Percentiles rank a stretch among this genome's conserved stretches.
Conservation (phyloP, 805 yeast species). For the Yarrowia alimentaria region DNA sequence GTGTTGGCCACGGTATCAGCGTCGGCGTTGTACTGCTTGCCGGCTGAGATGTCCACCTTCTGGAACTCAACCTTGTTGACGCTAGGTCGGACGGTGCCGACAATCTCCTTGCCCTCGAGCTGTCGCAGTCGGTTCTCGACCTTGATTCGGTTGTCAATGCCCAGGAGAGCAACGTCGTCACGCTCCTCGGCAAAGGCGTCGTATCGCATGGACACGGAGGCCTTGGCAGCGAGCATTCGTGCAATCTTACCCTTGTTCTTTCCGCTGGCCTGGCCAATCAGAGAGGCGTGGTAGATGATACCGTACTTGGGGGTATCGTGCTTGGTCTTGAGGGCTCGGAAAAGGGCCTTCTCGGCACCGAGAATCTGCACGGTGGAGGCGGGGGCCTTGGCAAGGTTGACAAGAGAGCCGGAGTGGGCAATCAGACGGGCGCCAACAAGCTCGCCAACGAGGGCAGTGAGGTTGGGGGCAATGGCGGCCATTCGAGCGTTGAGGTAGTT, state of each 20-base stretch:
- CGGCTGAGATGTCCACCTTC: constrained; percentile 82
- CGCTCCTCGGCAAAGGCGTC: constrained; percentile 97
- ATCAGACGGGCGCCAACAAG: constrained; percentile 98
- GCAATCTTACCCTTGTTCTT: constrained; percentile 99
- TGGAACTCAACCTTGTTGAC: constrained; percentile 70
- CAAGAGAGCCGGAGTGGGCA: constrained; percentile 97
- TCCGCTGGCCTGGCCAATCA: constrained; percentile 88
- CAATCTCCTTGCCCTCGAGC: constrained; percentile 93
- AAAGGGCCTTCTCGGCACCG: constrained; percentile 96
- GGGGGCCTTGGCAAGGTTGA: constrained; percentile 95
- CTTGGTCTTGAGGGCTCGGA: constrained; percentile 93
- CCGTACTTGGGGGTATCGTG: constrained; percentile 98
- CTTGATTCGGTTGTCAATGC: constrained; percentile 85
- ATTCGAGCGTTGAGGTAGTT: constrained; percentile 90
- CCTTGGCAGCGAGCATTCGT: constrained; percentile 97
- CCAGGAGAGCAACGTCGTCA: constrained; percentile 85
- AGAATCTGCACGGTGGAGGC: constrained; percentile 98
- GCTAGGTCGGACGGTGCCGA: constrained; percentile 69
- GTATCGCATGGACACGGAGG: constrained; percentile 93
- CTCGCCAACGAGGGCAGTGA: constrained; percentile 96
- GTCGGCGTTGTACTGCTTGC: constrained; percentile 88
- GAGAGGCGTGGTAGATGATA: constrained; percentile 89
- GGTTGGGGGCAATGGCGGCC: constrained; percentile 97
- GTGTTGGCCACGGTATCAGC: constrained; percentile 84
- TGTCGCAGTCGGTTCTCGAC: constrained; percentile 93